phyloP scores from a whole-genome alignment of 176 grass and related monocot species.

The Zea mays region DNA sequence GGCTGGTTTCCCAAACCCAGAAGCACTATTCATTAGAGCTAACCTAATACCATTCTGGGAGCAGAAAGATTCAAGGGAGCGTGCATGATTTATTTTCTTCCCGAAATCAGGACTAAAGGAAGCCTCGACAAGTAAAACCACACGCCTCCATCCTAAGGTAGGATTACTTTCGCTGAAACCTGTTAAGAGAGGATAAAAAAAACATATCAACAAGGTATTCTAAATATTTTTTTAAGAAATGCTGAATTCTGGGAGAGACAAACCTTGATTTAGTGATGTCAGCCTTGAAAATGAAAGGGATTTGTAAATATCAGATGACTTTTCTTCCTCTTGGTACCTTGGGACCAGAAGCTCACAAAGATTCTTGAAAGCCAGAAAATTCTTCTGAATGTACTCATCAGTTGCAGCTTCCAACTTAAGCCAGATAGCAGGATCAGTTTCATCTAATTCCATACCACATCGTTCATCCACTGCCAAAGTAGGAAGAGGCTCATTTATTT shows the following conservation, averaged over 20 bases:
- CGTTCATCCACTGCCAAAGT: conserved; percentile 85
- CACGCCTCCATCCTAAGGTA: conserved; percentile 90
- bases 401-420: conserved; percentile 93
- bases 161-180: conserved; percentile 70
- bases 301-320: conserved; percentile 63
- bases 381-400: conserved; percentile 93
- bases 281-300: conserved; percentile 65
- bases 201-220: conserved; percentile 20
- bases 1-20: conserved; percentile 73
- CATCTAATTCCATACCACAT: conserved; percentile 95
- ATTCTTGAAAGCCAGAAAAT: conserved; percentile 69
- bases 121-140: conserved; percentile 91
- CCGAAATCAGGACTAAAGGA: conserved; percentile 71
- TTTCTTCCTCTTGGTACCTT: conserved; percentile 75
- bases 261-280: conserved; percentile 69
- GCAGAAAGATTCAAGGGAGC: conserved; percentile 83
- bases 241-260: conserved; percentile 19
- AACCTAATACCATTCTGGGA: conserved; percentile 78
- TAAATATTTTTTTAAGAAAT: not conserved
- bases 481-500: conserved; percentile 32
- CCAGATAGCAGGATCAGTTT: conserved; percentile 92
- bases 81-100: conserved; percentile 74
- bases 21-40: conserved; percentile 61
- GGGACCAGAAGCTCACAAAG: conserved; percentile 79
- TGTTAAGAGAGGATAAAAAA: conserved; percentile 34